Conservation (phyloP, 306 rosid species). For the Ziziphus jujuba region DNA sequence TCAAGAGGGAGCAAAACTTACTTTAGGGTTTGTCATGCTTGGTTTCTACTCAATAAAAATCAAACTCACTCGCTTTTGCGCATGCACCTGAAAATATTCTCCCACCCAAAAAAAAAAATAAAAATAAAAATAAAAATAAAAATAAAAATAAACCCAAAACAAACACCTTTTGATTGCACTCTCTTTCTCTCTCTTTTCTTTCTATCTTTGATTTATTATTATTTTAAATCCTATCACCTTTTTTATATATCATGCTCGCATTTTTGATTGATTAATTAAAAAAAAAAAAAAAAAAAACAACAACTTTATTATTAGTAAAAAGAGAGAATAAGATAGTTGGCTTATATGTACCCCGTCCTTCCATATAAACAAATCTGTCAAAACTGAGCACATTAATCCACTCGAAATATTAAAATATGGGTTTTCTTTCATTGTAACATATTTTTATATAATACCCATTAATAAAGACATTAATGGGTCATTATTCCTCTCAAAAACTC, state of each 20-base stretch:
- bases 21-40: constrained; percentile 98
- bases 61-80: constrained; percentile 30
- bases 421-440: no score
- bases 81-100: constrained; percentile 58
- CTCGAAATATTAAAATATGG: not conserved
- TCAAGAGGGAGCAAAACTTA: constrained; percentile 75
- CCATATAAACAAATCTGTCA: constrained; percentile 8
- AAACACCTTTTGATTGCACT: constrained; percentile 41
- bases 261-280: constrained; percentile 35
- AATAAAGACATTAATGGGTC: no score
- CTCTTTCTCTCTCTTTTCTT: constrained; percentile 43
- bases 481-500: no score
- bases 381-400: not conserved
- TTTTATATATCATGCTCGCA: constrained; percentile 52
- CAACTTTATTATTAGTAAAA: not conserved
- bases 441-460: no score
- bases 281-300: not conserved
- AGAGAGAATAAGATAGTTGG: constrained; percentile 67
- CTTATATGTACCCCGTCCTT: constrained; percentile 46
- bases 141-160: constrained; percentile 56
- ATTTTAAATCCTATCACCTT: constrained; percentile 49
- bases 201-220: not conserved
- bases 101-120: constrained; percentile 45
- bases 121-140: no score
- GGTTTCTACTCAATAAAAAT: constrained; percentile 83